Evolutionary conservation across 257 asterid species (phyloP).

Genomic region (Nicotiana benthamiana): DNA sequence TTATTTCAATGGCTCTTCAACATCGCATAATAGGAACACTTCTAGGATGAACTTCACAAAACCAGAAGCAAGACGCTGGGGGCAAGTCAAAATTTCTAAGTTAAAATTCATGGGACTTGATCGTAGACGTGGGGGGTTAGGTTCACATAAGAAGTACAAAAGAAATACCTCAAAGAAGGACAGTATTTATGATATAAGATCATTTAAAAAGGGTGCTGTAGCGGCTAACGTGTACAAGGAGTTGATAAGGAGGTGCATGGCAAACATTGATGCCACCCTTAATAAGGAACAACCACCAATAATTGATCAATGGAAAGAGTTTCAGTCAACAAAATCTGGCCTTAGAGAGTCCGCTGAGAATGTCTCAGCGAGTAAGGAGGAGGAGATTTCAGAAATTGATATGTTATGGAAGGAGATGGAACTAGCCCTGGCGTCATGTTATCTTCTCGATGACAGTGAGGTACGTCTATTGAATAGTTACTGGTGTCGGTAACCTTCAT

Average conservation of each 20-base stretch:
- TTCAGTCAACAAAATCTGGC: conserved; percentile 35
- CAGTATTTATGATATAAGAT: conserved; percentile 73
- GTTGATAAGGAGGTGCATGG: conserved; percentile 71
- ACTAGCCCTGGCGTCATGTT: conserved; percentile 79
- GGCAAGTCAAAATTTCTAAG: conserved; percentile 25
- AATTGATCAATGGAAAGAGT: conserved; percentile 80
- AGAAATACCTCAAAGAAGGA: conserved; percentile 40
- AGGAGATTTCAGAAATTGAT: conserved; percentile 73
- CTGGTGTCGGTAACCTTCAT: neutral
- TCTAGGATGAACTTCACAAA: conserved; percentile 28
- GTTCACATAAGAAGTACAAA: conserved; percentile 23
- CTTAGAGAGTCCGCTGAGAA: conserved; percentile 30
- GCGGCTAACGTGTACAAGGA: conserved; percentile 83
- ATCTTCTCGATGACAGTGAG: conserved; percentile 68
- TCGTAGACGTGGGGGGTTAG: conserved; percentile 27
- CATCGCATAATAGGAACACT: conserved; percentile 32
- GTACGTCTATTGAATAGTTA: conserved; percentile 22
- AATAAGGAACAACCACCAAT: conserved; percentile 62
- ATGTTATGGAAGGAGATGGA: conserved; percentile 97
- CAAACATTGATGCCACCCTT: conserved; percentile 71
- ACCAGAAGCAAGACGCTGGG: conserved; percentile 9
- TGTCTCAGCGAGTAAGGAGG: conserved; percentile 25
- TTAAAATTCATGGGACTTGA: conserved; percentile 42
- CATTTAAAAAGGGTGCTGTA: conserved; percentile 61
- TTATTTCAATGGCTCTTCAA: conserved; percentile 42